Evolutionary conservation across 164 flowering plant genomes (phyloP), one percentile per base, ranked within the genome.

Genomic region (Aristolochia californica): DNA sequence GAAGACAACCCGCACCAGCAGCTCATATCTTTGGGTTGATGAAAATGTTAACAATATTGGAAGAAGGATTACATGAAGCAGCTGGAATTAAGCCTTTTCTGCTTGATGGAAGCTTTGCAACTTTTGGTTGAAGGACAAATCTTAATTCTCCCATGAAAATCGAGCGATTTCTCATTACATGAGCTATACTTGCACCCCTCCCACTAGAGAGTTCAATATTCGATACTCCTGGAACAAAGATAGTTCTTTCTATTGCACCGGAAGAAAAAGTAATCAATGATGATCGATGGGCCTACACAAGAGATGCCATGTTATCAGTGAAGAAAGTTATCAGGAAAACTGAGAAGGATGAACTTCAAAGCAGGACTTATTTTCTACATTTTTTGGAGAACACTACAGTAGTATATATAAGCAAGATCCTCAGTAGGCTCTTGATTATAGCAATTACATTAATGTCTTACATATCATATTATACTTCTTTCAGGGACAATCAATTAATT

Each of bases 41-140:
- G 50, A 47, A 13, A 64, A 34, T 3, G 40, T 53, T 12, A 15
- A 28, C 13, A 24, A 56, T 38, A 22, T 15, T 25, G 45, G 18
- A 11, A 23, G 44, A 60, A 34, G 40, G 45, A 56, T 74, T 80
- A 84, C 90, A 81, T 65, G 85, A 84, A 61, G 82, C 83, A 24
- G 63, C 60, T 43, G 77, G 58, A 58, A 56, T 54, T 34, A 43
- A 64, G 57, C 60, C 16, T 64, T 65, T 72, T 54, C 72, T 55
- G 58, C 43, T 7, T 20, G 38, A 56, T 48, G 43, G 30, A 11
- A 54, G 22, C 49, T 51, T 68, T 34, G 65, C 50, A 49, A 66
- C 67, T 63, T 65, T 70, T 48, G 77, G 75, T 54, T 43, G 73
- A 40, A 63, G 10, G 13, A 56, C 18, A 58, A 75, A 40, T 71